Percentiles rank a stretch among this genome's conserved stretches.
Conservation (phyloP, 768 basidiomycete species). For the Leccinum rimulosum region DNA sequence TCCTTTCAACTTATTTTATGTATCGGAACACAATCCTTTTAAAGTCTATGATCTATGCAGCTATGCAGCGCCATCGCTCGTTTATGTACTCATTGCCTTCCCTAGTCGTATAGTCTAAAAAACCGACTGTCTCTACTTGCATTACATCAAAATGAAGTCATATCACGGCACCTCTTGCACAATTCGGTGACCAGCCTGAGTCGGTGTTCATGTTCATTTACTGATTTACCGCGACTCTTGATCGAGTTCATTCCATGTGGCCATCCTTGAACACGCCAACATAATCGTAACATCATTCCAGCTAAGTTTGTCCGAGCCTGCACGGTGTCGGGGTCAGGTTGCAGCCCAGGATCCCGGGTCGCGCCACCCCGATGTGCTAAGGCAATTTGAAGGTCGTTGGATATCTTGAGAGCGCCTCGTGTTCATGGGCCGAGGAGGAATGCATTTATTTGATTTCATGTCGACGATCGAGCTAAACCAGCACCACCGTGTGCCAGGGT, state of each 20-base stretch:
- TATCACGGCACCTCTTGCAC: not conserved
- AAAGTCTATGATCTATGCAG: not conserved
- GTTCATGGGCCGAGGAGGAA: not conserved
- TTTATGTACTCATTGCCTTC: not conserved
- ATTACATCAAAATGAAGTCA: not conserved
- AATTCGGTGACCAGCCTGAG: not conserved
- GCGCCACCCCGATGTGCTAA: too few relatives aligned
- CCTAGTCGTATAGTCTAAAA: not conserved
- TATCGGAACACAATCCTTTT: not conserved
- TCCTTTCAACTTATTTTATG: not conserved
- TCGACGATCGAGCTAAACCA: not conserved
- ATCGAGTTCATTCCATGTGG: not conserved
- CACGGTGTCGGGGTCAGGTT: not conserved
- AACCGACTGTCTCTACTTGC: not conserved
- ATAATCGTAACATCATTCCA: not conserved
- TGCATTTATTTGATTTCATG: not conserved
- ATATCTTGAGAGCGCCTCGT: too few relatives aligned
- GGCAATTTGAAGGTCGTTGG: too few relatives aligned
- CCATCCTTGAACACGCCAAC: too few relatives aligned
- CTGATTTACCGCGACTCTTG: not conserved
- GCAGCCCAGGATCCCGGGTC: not conserved
- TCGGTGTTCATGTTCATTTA: not conserved
- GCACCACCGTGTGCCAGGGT: not conserved
- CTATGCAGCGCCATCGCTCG: not conserved
- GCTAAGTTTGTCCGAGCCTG: not conserved